Percentiles rank a stretch among this genome's conserved stretches.
Conservation (phyloP, 2,329 filamentous ascomycete genomes). For the Cordyceps farinosa region DNA sequence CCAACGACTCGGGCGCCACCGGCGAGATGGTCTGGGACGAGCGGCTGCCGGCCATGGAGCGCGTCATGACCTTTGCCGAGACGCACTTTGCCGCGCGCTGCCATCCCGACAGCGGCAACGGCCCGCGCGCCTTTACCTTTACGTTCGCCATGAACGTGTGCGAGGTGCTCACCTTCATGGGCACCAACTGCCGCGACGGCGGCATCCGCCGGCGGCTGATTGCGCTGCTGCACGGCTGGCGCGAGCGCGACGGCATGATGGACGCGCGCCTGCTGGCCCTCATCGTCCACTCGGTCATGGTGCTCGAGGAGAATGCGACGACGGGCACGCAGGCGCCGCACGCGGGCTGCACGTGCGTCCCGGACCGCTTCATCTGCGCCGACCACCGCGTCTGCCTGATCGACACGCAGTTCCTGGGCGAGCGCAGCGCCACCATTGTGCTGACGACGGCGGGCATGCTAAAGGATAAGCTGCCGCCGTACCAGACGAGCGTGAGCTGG, state of each 20-base stretch:
- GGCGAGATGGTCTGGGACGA: slow-evolving; percentile 2
- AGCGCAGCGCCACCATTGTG: slow-evolving; percentile 5
- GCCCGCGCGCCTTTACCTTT: neutral
- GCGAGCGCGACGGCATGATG: slow-evolving; percentile 5
- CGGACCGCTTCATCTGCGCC: neutral
- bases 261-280: slow-evolving; percentile 6
- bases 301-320: slow-evolving; percentile 10
- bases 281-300: slow-evolving; percentile 4
- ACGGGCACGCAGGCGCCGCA: neutral
- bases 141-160: slow-evolving; percentile 1
- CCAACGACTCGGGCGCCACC: neutral
- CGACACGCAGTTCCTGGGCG: slow-evolving; percentile 2
- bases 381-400: slow-evolving; percentile 9
- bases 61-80: slow-evolving; percentile 4
- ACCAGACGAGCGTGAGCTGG: slow-evolving; percentile 7
- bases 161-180: neutral
- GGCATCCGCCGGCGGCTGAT: slow-evolving; percentile 2
- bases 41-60: neutral
- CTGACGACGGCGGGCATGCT: slow-evolving; percentile 8
- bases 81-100: neutral
- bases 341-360: slow-evolving; percentile 1
- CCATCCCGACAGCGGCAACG: neutral
- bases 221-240: slow-evolving; percentile 1
- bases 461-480: neutral
- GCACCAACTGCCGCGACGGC: slow-evolving; percentile 7